These are phyloP conservation scores for Nymphaea colorata DNA, from an alignment of 164 flowering plant genomes.

Conservation along the genomic window DNA sequence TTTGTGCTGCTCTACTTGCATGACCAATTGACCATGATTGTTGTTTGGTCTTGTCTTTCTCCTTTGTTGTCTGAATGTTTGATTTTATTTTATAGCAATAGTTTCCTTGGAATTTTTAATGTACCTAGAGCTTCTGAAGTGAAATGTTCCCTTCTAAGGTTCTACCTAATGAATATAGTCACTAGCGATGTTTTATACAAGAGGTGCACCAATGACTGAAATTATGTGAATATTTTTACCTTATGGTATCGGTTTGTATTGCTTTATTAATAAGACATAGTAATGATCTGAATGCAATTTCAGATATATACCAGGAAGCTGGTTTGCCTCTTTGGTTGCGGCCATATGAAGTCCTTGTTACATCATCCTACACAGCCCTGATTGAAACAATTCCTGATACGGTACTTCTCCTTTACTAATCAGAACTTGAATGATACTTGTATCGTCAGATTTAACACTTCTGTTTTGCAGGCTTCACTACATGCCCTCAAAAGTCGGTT, in stretches of 20 bases:
- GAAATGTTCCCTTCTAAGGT: too few species aligned
- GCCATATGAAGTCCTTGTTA: constrained; percentile 93
- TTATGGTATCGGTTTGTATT: background rate
- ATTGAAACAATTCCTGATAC: constrained; percentile 99
- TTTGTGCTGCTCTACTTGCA: too few species aligned
- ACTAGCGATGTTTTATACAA: too few species aligned
- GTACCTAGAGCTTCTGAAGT: too few species aligned
- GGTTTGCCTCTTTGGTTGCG: constrained; percentile 98
- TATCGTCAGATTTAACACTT: background rate
- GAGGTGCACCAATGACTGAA: too few species aligned
- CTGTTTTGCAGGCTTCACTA: constrained; percentile 66
- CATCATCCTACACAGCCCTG: constrained; percentile 97
- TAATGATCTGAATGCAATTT: background rate
- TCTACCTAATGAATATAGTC: too few species aligned
- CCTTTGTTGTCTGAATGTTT: too few species aligned
- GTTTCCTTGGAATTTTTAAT: too few species aligned
- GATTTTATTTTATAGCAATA: too few species aligned
- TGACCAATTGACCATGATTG: too few species aligned
- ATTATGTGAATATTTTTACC: too few species aligned
- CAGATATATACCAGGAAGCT: constrained; percentile 99
- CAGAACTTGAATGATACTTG: background rate
- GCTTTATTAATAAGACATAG: background rate
- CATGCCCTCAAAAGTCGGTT: constrained; percentile 95
- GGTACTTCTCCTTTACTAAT: constrained; percentile 27
- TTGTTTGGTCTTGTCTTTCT: too few species aligned